Evolutionary conservation across 1,284 basidiomycete genomes (phyloP), one percentile per base, ranked within the genome.

Genomic region (Malassezia sp.): DNA sequence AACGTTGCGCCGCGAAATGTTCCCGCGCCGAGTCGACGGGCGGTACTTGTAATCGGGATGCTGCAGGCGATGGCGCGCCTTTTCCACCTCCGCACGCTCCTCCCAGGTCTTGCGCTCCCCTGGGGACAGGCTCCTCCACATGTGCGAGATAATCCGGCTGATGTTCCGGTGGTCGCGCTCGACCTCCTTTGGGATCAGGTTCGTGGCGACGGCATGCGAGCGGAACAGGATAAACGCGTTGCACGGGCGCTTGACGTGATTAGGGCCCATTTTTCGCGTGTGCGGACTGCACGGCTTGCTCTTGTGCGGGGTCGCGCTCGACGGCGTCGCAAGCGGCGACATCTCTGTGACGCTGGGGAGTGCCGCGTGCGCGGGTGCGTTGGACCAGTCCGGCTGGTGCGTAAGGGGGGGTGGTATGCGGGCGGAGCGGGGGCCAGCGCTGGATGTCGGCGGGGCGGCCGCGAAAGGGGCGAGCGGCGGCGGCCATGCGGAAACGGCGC

Each of bases 221-320:
- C 89, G 79, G 73, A 89, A 93, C 69, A 93, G 80, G 61, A 93
- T 91, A 74, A 91, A 93, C 37, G 89, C 87, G 72, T 93, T 93
- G 24, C 86, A 83, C 0, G 88, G 88, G 26, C 88, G 80, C 37
- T 88, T 86, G 67, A 90, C 85, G 71, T 90, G 83, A 20, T 74
- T 74, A 2, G 57, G 52, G 1, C 45, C 43, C 17, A 44, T 59
- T 38, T 59, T 61, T 12, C 57, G 56, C 15, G 57, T 45, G 41
- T 67, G 66, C n/a, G 63, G 61, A n/a, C n/a, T n/a, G n/a, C n/a
- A n/a, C n/a, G n/a, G n/a, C n/a, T n/a, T n/a, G n/a, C n/a, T n/a
- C n/a, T n/a, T n/a, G n/a, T n/a, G n/a, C n/a, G n/a, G n/a, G n/a
- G n/a, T n/a, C n/a, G n/a, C n/a, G n/a, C n/a, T n/a, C n/a, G n/a